These are phyloP conservation scores for Neocatenulostroma microsporum DNA, from an alignment of 2,329 filamentous ascomycete genomes.

Conservation along the genomic window DNA sequence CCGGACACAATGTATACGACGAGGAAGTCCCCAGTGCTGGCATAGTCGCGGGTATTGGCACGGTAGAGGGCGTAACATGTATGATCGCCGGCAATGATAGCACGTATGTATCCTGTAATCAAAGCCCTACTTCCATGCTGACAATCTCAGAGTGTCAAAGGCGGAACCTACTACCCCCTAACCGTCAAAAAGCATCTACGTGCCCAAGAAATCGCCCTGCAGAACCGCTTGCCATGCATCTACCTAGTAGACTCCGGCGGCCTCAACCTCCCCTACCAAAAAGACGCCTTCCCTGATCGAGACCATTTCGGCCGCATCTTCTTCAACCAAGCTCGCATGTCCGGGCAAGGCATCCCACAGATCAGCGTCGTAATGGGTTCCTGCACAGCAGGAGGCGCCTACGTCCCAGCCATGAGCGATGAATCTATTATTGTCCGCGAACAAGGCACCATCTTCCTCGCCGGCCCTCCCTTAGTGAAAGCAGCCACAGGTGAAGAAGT, in stretches of 20 bases:
- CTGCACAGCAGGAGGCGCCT: slow-evolving; percentile 91
- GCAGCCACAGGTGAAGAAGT: slow-evolving; percentile 92
- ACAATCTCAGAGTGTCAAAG: slow-evolving; percentile 59
- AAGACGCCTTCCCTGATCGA: slow-evolving; percentile 88
- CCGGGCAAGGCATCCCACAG: slow-evolving; percentile 77
- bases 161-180: slow-evolving; percentile 92
- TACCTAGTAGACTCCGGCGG: slow-evolving; percentile 95
- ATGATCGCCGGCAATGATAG: slow-evolving; percentile 94
- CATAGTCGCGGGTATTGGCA: slow-evolving; percentile 86
- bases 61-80: slow-evolving; percentile 82
- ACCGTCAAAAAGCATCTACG: slow-evolving; percentile 96
- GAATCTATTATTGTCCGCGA: slow-evolving; percentile 94
- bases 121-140: slow-evolving; percentile 7
- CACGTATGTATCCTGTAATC: slow-evolving; percentile 42
- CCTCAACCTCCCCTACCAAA: slow-evolving; percentile 89
- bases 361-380: slow-evolving; percentile 95
- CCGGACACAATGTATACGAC: slow-evolving; percentile 76
- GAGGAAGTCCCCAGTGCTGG: slow-evolving; percentile 84
- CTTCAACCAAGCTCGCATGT: slow-evolving; percentile 96
- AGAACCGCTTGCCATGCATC: slow-evolving; percentile 79
- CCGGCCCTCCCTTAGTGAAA: slow-evolving; percentile 88
- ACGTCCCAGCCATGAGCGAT: slow-evolving; percentile 95
- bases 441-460: slow-evolving; percentile 96
- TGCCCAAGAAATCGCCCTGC: slow-evolving; percentile 80
- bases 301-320: slow-evolving; percentile 97